phyloP scores from a whole-genome alignment of 1,284 basidiomycete genomes.

The Mycosarcoma mackinlayi region DNA sequence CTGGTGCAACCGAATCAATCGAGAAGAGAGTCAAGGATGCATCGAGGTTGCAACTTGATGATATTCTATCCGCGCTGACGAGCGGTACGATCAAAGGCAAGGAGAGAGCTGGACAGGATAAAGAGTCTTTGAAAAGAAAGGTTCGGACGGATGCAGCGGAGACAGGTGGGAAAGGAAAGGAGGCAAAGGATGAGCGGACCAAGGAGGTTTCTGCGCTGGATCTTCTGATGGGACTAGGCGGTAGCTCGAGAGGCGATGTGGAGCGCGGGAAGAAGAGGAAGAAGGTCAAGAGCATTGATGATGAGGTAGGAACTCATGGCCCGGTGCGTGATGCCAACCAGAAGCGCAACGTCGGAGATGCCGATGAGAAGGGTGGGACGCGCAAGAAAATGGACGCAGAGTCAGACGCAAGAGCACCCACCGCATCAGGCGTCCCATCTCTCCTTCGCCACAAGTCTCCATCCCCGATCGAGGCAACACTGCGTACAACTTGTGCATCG shows the following conservation, averaged over 20 bases:
- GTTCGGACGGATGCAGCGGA: too few relatives aligned
- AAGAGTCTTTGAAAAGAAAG: slow-evolving; percentile 4
- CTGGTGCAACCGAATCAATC: neutral
- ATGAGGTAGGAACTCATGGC: too few relatives aligned
- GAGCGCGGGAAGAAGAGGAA: neutral
- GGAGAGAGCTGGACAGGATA: too few relatives aligned
- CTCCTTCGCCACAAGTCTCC: too few relatives aligned
- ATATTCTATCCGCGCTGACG: slow-evolving; percentile 1
- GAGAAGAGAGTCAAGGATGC: neutral
- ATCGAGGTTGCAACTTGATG: slow-evolving; percentile 9
- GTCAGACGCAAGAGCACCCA: too few relatives aligned
- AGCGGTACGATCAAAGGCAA: neutral
- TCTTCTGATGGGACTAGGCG: slow-evolving; percentile 1
- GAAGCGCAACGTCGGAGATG: too few relatives aligned
- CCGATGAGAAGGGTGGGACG: too few relatives aligned
- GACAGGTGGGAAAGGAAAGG: neutral
- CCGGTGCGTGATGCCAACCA: too few relatives aligned
- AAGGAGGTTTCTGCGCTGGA: slow-evolving; percentile 9
- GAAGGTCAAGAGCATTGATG: neutral
- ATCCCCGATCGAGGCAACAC: too few relatives aligned
- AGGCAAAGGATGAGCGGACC: neutral
- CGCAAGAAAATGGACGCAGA: too few relatives aligned
- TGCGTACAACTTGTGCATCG: too few relatives aligned
- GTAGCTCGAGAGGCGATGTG: neutral
- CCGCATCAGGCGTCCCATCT: too few relatives aligned